These are phyloP conservation scores for Filobasidium wieringae DNA, from an alignment of 768 basidiomycete genomes.

Conservation along the genomic window DNA sequence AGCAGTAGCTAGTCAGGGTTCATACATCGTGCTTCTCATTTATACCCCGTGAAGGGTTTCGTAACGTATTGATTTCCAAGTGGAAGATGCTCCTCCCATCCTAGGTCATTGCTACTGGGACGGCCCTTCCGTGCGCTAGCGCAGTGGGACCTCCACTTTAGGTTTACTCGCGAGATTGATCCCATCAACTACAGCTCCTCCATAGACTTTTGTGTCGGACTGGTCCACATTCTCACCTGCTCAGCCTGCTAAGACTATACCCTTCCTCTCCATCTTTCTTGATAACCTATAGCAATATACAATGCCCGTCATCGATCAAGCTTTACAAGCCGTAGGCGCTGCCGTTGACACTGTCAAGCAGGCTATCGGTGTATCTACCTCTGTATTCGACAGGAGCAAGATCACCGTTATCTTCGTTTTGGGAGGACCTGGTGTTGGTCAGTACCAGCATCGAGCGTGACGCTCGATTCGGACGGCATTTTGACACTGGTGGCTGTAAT, in stretches of 20 bases:
- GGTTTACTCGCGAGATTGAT: too few species aligned
- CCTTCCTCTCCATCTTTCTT: not conserved
- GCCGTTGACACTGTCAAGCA: too few species aligned
- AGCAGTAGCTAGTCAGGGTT: too few species aligned
- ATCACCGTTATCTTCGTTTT: conserved; percentile 89
- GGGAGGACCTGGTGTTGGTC: conserved; percentile 91
- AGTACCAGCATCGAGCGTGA: conserved; percentile 17
- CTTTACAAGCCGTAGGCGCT: conserved; percentile 24
- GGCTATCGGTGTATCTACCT: conserved; percentile 16
- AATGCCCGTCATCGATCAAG: conserved; percentile 27
- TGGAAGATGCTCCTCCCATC: too few species aligned
- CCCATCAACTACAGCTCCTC: too few species aligned
- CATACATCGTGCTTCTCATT: too few species aligned
- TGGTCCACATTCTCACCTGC: not conserved
- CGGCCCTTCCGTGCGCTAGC: too few species aligned
- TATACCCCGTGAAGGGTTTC: too few species aligned
- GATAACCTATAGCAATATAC: not conserved
- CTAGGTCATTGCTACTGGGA: too few species aligned
- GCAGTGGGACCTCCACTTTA: too few species aligned
- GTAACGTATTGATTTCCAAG: too few species aligned
- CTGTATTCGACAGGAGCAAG: conserved; percentile 56
- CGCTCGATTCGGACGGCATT: conserved; percentile 39
- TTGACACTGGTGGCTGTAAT: conserved; percentile 44
- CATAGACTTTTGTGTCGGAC: too few species aligned
- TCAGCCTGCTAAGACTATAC: not conserved